A percentile compares a stretch with the other conserved stretches of the same genome.
phyloP scores from a whole-genome alignment of 2,329 filamentous ascomycete genomes.

The Pseudocercospora fuligena region DNA sequence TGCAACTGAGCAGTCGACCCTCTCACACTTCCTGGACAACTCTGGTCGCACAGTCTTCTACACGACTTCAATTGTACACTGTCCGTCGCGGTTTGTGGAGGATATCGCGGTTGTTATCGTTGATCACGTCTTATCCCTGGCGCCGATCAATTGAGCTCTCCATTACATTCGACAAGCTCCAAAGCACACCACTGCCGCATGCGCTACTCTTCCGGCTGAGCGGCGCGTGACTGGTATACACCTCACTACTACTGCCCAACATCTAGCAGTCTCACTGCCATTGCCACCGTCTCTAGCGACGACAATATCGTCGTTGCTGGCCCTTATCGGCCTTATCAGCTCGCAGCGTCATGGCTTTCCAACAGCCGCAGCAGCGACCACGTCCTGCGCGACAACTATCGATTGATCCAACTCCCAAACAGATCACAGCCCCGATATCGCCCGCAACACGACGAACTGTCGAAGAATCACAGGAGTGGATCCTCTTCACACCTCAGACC shows the following conservation, averaged over 20 bases:
- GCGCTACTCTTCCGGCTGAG: constrained; percentile 19
- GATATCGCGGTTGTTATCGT: neutral
- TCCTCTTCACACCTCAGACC: constrained; percentile 76
- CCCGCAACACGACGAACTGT: constrained; percentile 53
- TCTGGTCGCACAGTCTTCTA: neutral
- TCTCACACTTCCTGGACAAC: neutral
- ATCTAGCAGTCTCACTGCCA: neutral
- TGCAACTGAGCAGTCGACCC: neutral
- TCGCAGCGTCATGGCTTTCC: constrained; percentile 29
- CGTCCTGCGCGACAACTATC: constrained; percentile 27
- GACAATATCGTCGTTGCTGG: constrained; percentile 5
- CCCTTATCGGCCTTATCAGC: constrained; percentile 24
- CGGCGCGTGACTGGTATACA: constrained; percentile 18
- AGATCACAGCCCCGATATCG: constrained; percentile 34
- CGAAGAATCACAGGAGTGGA: constrained; percentile 89
- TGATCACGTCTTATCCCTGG: constrained; percentile 10
- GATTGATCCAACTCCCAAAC: constrained; percentile 22
- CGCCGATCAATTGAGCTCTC: constrained; percentile 22
- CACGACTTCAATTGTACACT: neutral
- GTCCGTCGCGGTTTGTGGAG: constrained; percentile 2
- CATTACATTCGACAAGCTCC: constrained; percentile 16
- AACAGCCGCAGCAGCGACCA: constrained; percentile 31
- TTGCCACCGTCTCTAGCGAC: constrained; percentile 1
- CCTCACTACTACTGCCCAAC: constrained; percentile 10
- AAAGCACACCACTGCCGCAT: constrained; percentile 20